Evolutionary conservation across 805 yeast genomes (phyloP).

Genomic region (Monosporozyma solicola): DNA sequence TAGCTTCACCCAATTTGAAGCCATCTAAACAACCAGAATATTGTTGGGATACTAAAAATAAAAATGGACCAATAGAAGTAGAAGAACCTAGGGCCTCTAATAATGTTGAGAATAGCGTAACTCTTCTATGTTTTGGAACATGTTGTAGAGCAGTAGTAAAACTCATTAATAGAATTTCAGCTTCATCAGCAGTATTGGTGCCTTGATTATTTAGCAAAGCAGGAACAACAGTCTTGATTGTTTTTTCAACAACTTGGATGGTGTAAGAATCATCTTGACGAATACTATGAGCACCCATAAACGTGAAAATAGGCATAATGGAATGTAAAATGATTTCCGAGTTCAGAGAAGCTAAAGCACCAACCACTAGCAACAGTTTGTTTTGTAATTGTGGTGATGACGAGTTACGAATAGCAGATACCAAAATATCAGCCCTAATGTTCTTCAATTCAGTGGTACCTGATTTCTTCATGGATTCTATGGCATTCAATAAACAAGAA

Average conservation of each 20-base stretch:
- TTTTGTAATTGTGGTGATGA: constrained; percentile 94
- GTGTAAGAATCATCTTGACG: constrained; percentile 96
- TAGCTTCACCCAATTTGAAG: constrained; percentile 57
- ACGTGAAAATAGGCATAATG: constrained; percentile 98
- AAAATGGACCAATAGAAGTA: constrained; percentile 57
- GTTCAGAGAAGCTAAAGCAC: constrained; percentile 77
- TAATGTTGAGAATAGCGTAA: constrained; percentile 68
- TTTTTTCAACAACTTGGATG: constrained; percentile 83
- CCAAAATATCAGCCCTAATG: constrained; percentile 82
- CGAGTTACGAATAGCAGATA: constrained; percentile 81
- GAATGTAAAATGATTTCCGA: constrained; percentile 91
- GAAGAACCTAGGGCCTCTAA: constrained; percentile 65
- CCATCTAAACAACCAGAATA: constrained; percentile 46
- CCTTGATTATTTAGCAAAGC: constrained; percentile 53
- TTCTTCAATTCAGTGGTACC: constrained; percentile 48
- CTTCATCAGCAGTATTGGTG: constrained; percentile 46
- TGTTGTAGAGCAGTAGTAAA: constrained; percentile 93
- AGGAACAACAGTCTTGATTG: constrained; percentile 83
- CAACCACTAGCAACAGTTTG: constrained; percentile 70
- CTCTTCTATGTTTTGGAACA: constrained; percentile 94
- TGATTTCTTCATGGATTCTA: constrained; percentile 42
- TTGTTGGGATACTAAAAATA: constrained; percentile 77
- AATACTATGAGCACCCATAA: constrained; percentile 96
- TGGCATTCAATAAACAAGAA: constrained; percentile 67
- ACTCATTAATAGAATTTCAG: constrained; percentile 76